Conservation (phyloP, 805 yeast species). For the Dipodascopsis uninucleata region DNA sequence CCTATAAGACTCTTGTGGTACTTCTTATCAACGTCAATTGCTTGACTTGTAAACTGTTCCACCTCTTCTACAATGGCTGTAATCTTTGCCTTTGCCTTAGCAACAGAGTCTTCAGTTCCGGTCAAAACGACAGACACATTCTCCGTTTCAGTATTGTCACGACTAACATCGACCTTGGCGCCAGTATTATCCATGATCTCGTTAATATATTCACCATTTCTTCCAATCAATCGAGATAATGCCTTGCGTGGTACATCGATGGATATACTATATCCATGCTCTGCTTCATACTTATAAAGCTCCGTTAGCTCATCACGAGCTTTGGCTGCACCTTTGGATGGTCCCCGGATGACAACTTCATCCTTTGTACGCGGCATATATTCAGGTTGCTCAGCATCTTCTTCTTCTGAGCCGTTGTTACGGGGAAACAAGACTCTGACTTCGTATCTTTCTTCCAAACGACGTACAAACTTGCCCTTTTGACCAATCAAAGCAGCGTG, state of each 20-base stretch:
- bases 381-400: constrained; percentile 18
- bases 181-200: constrained; percentile 71
- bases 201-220: constrained; percentile 76
- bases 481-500: constrained; percentile 83
- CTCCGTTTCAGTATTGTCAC: constrained; percentile 44
- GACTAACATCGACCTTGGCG: constrained; percentile 40
- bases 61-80: constrained; percentile 59
- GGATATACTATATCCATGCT: constrained; percentile 68
- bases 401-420: constrained; percentile 25
- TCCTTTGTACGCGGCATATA: constrained; percentile 37
- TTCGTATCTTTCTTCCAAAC: constrained; percentile 81
- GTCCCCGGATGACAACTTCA: constrained; percentile 76
- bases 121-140: constrained; percentile 57
- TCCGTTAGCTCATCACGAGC: constrained; percentile 83
- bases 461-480: constrained; percentile 72
- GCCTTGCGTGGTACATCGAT: constrained; percentile 66
- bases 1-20: constrained; percentile 77
- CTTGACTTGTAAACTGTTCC: constrained; percentile 55
- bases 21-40: constrained; percentile 65
- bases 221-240: constrained; percentile 86
- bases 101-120: constrained; percentile 74
- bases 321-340: constrained; percentile 80
- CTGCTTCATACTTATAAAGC: constrained; percentile 78
- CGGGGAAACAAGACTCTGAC: constrained; percentile 77
- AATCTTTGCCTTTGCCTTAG: constrained; percentile 64